Evolutionary conservation across 2,329 filamentous ascomycete species (phyloP), one percentile per base, ranked within the genome.

Genomic region (Colletotrichum gigasporum): DNA sequence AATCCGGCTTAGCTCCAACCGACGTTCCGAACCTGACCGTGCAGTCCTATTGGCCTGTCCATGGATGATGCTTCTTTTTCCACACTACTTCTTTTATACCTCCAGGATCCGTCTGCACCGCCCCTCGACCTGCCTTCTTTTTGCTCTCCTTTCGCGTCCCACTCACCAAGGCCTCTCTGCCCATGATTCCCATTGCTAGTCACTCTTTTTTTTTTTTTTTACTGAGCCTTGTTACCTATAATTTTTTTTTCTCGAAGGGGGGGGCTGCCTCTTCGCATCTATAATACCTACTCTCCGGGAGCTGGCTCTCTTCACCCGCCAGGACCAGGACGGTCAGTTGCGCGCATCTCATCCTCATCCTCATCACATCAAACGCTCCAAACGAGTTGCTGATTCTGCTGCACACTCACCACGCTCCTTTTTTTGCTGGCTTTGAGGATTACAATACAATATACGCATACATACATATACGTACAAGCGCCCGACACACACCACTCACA

Each of bases 221-320:
- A 14, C 45, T 39, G 51, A 57, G 63, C 45, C 57, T 63, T 64
- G 66, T 73, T 72, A 71, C 68, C 67, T 71, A 71, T 72, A 72
- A 73, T 68, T 67, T 66, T 71, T 67, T 50, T 44, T 18, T 26
- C 30, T 54, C 22, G 34, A 44, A 18, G 20, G 20, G 37, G 39
- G 74, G 78, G 74, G 78, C 79, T 77, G 76, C 75, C 76, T 73
- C 74, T 74, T 79, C 75, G 74, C 71, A 73, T 75, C 75, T 79
- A 78, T 78, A 78, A 78, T 74, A 75, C 48, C 26, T 68, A 47
- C 48, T 61, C 58, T 61, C 58, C 59, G 80, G 79, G 83, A 86
- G 83, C 83, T 84, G 83, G 84, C 79, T 84, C 83, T 85, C 81
- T 83, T 67, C 61, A 76, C 72, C 71, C 71, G 76, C 77, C 74